Percentiles rank a stretch among this genome's conserved stretches.
Evolutionary conservation across 2,329 filamentous ascomycete genomes (phyloP).

Genomic region (Cadophora luteo-olivacea): DNA sequence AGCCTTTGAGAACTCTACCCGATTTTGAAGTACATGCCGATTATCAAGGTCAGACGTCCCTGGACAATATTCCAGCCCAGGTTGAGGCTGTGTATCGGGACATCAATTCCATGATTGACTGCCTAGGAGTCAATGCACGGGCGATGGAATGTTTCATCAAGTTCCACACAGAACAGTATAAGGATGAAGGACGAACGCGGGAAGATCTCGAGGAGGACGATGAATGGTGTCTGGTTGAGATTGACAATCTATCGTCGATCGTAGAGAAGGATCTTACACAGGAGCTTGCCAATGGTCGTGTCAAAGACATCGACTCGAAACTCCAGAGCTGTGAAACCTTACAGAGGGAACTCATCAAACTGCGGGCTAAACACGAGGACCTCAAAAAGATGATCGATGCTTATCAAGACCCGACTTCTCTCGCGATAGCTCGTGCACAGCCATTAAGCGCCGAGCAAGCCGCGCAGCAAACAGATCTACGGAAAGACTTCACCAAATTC

Average conservation of each 20-base stretch:
- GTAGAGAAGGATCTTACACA: conserved; percentile 68
- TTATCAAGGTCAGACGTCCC: conserved; percentile 52
- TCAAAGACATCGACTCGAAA: conserved; percentile 73
- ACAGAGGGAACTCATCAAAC: conserved; percentile 70
- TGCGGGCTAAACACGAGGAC: conserved; percentile 79
- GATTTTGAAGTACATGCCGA: conserved; percentile 71
- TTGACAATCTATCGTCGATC: conserved; percentile 70
- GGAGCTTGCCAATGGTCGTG: conserved; percentile 70
- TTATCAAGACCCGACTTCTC: conserved; percentile 70
- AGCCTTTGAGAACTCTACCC: conserved; percentile 67
- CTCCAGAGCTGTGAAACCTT: conserved; percentile 72
- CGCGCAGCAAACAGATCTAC: conserved; percentile 82
- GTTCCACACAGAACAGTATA: conserved; percentile 66
- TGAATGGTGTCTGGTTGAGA: conserved; percentile 78
- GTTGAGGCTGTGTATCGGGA: conserved; percentile 76
- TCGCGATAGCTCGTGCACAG: conserved; percentile 68
- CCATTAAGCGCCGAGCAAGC: conserved; percentile 86
- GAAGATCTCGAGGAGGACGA: conserved; percentile 73
- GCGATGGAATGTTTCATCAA: conserved; percentile 62
- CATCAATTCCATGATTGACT: conserved; percentile 94
- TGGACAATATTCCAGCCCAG: conserved; percentile 64
- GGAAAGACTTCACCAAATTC: conserved; percentile 75
- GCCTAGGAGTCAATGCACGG: conserved; percentile 84
- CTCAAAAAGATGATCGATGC: conserved; percentile 77
- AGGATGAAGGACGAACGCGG: conserved; percentile 61